These are phyloP conservation scores for Penicillium steckii DNA, from an alignment of 495 filamentous ascomycete genomes.

Conservation along the genomic window DNA sequence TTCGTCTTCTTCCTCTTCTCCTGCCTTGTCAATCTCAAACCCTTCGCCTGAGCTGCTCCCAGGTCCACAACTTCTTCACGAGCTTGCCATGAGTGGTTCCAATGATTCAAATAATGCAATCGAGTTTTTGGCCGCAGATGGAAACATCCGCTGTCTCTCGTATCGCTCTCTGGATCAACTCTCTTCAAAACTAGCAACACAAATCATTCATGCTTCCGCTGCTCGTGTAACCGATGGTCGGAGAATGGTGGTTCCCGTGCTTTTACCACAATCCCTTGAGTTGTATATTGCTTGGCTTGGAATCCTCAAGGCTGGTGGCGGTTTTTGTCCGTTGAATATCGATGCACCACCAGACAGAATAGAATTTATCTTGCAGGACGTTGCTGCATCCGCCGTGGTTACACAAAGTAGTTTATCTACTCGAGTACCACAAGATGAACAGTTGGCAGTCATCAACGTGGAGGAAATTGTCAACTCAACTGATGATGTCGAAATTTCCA, in stretches of 20 bases:
- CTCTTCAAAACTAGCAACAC: constrained; percentile 51
- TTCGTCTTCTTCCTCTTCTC: constrained; percentile 48
- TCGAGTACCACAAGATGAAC: constrained; percentile 13
- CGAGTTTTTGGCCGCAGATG: constrained; percentile 55
- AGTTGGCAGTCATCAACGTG: constrained; percentile 27
- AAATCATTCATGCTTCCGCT: constrained; percentile 36
- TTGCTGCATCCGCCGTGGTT: constrained; percentile 56
- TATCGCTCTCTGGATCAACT: constrained; percentile 59
- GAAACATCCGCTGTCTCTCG: constrained; percentile 43
- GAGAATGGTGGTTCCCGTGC: constrained; percentile 61
- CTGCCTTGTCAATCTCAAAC: constrained; percentile 61
- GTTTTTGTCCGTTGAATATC: constrained; percentile 75
- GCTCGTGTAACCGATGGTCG: neutral
- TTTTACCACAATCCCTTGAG: constrained; percentile 65
- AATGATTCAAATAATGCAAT: constrained; percentile 43
- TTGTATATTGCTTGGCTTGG: constrained; percentile 73
- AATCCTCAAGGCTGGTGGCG: constrained; percentile 71
- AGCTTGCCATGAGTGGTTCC: constrained; percentile 48
- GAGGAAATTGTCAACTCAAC: constrained; percentile 20
- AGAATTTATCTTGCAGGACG: constrained; percentile 69
- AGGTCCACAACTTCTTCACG: constrained; percentile 65
- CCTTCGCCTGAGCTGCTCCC: constrained; percentile 47
- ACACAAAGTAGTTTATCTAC: constrained; percentile 32
- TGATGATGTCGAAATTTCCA: constrained; percentile 1
- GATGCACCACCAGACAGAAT: constrained; percentile 72